Conservation (phyloP, 2,329 filamentous ascomycete species). For the Malbranchea zuffiana region DNA sequence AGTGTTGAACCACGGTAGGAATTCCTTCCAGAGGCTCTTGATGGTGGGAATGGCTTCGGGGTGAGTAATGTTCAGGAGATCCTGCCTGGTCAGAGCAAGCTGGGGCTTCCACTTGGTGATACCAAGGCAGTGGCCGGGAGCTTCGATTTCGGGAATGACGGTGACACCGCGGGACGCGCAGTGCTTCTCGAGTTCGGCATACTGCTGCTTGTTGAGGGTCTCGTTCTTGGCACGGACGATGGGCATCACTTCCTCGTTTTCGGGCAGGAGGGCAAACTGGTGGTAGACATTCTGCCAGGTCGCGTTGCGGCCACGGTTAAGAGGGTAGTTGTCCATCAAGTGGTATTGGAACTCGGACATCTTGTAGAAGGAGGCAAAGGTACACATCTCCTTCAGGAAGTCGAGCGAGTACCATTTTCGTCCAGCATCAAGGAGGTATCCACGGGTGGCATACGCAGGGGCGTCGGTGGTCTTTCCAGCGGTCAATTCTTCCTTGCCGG, state of each 20-base stretch:
- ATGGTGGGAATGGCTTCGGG: slow-evolving; percentile 45
- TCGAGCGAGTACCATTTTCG: slow-evolving; percentile 47
- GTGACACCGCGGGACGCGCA: slow-evolving; percentile 48
- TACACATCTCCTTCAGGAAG: slow-evolving; percentile 48
- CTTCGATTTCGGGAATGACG: slow-evolving; percentile 50
- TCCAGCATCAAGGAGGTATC: slow-evolving; percentile 44
- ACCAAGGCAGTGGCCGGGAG: slow-evolving; percentile 46
- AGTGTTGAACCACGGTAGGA: slow-evolving; percentile 42
- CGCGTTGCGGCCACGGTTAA: slow-evolving; percentile 39
- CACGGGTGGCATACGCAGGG: slow-evolving; percentile 42
- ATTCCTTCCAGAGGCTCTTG: slow-evolving; percentile 42
- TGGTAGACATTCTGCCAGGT: slow-evolving; percentile 43
- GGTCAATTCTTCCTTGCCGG: slow-evolving; percentile 28
- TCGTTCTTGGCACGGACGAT: slow-evolving; percentile 45
- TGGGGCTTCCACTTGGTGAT: slow-evolving; percentile 51
- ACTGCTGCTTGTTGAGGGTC: slow-evolving; percentile 43
- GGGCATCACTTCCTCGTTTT: slow-evolving; percentile 37
- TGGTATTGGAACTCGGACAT: slow-evolving; percentile 50
- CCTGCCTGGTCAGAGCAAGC: slow-evolving; percentile 40
- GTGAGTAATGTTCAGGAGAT: slow-evolving; percentile 46
- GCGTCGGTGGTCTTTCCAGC: slow-evolving; percentile 39
- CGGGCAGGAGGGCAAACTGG: slow-evolving; percentile 45
- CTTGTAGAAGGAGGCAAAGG: slow-evolving; percentile 52
- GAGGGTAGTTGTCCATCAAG: slow-evolving; percentile 47
- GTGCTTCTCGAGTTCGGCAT: slow-evolving; percentile 42